phyloP scores from a whole-genome alignment of 805 yeast genomes.

The Kodamaea lidongshanica region DNA sequence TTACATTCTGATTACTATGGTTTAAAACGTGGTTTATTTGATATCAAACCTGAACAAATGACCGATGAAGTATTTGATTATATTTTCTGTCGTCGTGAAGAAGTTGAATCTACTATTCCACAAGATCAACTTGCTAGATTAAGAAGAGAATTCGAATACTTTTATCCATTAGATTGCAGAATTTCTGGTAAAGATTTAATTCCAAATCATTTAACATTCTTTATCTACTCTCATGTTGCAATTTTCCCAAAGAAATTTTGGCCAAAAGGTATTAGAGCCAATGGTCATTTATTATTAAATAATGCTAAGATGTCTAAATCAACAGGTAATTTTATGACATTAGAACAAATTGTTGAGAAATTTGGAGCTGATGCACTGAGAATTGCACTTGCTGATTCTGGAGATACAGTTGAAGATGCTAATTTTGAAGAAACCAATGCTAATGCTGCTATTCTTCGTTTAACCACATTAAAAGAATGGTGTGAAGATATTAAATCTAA shows the following conservation, averaged over 20 bases:
- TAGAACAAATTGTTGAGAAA: conserved; percentile 75
- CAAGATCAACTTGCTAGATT: conserved; percentile 57
- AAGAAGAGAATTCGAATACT: conserved; percentile 94
- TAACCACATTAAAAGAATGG: conserved; percentile 93
- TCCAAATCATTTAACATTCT: conserved; percentile 95
- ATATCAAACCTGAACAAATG: conserved; percentile 75
- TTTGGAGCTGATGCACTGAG: conserved; percentile 97
- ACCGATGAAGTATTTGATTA: conserved; percentile 92
- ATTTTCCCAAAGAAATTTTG: conserved; percentile 84
- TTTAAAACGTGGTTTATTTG: conserved; percentile 60
- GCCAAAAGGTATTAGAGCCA: conserved; percentile 92
- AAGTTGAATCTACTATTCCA: conserved; percentile 54
- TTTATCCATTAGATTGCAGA: conserved; percentile 89
- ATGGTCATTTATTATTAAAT: conserved; percentile 92
- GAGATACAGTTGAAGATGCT: conserved; percentile 96
- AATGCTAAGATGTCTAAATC: conserved; percentile 98
- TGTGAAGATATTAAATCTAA: conserved; percentile 67
- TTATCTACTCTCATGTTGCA: conserved; percentile 88
- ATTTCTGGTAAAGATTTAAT: conserved; percentile 95
- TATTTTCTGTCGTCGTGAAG: conserved; percentile 70
- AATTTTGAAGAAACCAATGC: conserved; percentile 96
- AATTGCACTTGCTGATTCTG: conserved; percentile 97
- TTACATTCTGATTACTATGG: conserved; percentile 87
- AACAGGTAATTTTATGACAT: conserved; percentile 93
- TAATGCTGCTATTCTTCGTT: conserved; percentile 92